Evolutionary conservation across 1,284 basidiomycete genomes (phyloP), one percentile per base, ranked within the genome.

Genomic region (Entoloma clypeatum): DNA sequence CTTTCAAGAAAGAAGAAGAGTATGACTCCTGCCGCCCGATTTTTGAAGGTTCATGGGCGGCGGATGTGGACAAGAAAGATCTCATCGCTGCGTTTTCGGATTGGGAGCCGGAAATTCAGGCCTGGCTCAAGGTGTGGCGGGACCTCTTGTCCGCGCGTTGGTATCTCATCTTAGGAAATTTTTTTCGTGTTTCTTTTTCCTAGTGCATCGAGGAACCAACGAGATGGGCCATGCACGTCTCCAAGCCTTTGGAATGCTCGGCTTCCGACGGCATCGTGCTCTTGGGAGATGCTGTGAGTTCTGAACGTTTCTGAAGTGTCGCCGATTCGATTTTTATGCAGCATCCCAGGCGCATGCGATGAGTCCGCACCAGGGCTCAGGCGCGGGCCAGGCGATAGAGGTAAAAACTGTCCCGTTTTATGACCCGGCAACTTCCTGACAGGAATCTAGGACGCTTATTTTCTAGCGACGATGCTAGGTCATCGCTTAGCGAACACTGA

Each of bases 311-410:
- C 8, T 14, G 9, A n/a, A 30, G 7, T 31, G 9, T 22, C 25
- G 7, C 1, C 26, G 2, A 11, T 24, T 17, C 19, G 32, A 13
- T 9, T 29, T 9, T 38, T 23, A 6, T 25, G 29, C 7, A 24
- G 11, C 32, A 40, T 14, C 9, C 7, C 27, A 65, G 66, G 77
- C 77, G 13, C 77, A 79, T 39, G 74, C 68, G 1, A 75, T 75
- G 72, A 59, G 66, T 45, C 75, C 77, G 0, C 72, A 72, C 60
- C 71, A 75, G 40, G 76, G 77, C 2, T 59, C 74, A 1, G 77
- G 77, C 11, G 75, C 74, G 0, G 75, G 75, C 3, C 74, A 77
- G 51, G 66, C 75, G 5, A 68, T 79, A 25, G 77, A 79, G 61
- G 76, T 75, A 11, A n/a, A n/a, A n/a, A n/a, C n/a, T n/a, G n/a